Conservation (phyloP, 2,329 filamentous ascomycete genomes). For the Sclerotinia sclerotiorum region DNA sequence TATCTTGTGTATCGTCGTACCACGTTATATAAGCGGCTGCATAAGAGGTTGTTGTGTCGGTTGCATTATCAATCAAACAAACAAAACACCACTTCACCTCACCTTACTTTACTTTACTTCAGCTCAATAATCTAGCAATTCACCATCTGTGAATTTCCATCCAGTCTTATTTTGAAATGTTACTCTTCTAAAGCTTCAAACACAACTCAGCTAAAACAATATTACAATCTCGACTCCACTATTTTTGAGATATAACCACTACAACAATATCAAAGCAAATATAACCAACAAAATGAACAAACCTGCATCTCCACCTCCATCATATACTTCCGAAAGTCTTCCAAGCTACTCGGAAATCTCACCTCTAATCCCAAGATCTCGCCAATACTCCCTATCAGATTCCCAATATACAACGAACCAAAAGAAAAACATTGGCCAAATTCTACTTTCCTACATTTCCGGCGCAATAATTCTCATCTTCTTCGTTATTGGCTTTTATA, state of each 20-base stretch:
- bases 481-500: background rate
- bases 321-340: background rate
- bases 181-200: background rate
- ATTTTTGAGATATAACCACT: background rate
- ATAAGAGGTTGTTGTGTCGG: background rate
- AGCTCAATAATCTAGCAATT: background rate
- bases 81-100: no score
- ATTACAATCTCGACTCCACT: background rate
- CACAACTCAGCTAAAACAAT: background rate
- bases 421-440: background rate
- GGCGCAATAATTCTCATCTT: background rate
- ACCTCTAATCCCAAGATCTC: background rate
- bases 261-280: background rate
- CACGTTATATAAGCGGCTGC: conserved; percentile 4
- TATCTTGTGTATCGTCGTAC: background rate
- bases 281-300: background rate
- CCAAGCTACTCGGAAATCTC: background rate
- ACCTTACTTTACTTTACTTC: background rate
- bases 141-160: background rate
- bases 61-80: background rate
- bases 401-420: background rate
- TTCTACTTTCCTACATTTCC: background rate
- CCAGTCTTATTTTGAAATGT: background rate
- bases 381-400: no score
- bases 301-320: background rate